Percentiles rank a stretch among this genome's conserved stretches.
phyloP scores from a whole-genome alignment of 305 asterid species.

The Fraxinus albicans region DNA sequence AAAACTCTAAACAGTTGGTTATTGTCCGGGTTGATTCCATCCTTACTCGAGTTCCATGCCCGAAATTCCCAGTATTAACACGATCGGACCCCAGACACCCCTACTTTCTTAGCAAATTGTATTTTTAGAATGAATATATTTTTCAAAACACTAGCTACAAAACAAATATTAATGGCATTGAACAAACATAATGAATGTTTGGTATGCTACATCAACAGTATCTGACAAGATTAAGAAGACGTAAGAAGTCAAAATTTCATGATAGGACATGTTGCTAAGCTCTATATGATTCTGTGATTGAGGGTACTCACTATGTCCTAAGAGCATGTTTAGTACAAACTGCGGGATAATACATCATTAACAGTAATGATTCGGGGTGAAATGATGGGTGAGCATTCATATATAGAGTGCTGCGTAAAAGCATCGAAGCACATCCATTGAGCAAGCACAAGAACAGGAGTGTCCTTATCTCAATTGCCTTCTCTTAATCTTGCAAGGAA shows the following conservation, averaged over 20 bases:
- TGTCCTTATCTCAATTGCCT: background rate
- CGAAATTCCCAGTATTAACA: background rate
- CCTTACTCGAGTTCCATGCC: background rate
- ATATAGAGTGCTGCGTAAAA: background rate
- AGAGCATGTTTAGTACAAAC: background rate
- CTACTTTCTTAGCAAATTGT: background rate
- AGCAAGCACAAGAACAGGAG: background rate
- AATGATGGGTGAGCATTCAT: background rate
- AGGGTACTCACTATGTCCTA: background rate
- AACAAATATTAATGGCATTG: background rate
- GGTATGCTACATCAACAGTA: background rate
- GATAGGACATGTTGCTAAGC: no score
- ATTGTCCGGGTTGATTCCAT: background rate
- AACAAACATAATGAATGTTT: background rate
- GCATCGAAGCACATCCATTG: background rate
- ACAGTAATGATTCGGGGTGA: background rate
- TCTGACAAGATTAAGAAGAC: background rate
- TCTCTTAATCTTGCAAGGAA: background rate
- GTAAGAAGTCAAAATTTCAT: background rate
- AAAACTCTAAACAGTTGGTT: background rate
- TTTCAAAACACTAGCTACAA: background rate
- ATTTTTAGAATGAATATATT: no score
- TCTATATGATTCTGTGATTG: background rate
- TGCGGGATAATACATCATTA: background rate
- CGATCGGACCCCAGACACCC: background rate